Conservation (phyloP, 2,329 filamentous ascomycete genomes). For the Microdochium trichocladiopsis region DNA sequence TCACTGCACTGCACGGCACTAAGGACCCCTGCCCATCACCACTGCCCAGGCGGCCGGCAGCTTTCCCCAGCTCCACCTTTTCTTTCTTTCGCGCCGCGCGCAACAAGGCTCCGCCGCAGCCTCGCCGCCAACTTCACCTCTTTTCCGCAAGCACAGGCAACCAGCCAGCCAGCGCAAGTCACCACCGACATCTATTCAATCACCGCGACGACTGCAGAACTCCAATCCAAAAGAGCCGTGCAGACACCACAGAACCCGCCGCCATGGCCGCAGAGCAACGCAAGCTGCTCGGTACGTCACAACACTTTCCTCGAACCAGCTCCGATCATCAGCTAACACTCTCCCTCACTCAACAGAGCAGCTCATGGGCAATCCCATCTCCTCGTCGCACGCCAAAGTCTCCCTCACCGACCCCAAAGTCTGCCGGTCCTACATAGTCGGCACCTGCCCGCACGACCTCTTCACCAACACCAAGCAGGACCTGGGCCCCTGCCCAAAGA, state of each 20-base stretch:
- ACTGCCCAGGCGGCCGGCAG: neutral
- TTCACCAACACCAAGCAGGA: constrained; percentile 99
- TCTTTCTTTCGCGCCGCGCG: neutral
- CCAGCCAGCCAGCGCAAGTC: neutral
- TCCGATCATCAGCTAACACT: constrained; percentile 3
- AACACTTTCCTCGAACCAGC: constrained; percentile 1
- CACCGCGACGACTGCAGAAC: neutral
- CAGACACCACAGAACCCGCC: neutral
- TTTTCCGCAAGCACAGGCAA: neutral
- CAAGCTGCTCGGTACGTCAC: constrained; percentile 70
- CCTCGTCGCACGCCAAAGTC: constrained; percentile 71
- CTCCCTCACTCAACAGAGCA: constrained; percentile 55
- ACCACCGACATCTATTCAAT: neutral
- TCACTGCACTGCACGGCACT: neutral
- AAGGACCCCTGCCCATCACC: neutral
- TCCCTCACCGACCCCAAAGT: constrained; percentile 88
- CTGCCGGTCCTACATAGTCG: constrained; percentile 88
- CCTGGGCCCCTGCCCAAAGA: constrained; percentile 78
- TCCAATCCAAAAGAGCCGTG: neutral
- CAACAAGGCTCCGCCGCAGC: neutral
- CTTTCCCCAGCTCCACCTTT: neutral
- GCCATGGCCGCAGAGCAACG: constrained; percentile 93
- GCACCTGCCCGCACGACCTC: constrained; percentile 94
- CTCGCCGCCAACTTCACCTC: neutral
- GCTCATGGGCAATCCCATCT: constrained; percentile 73